Evolutionary conservation across 192 early-diverging fungal genomes (phyloP).

Genomic region (Endogone sp.): DNA sequence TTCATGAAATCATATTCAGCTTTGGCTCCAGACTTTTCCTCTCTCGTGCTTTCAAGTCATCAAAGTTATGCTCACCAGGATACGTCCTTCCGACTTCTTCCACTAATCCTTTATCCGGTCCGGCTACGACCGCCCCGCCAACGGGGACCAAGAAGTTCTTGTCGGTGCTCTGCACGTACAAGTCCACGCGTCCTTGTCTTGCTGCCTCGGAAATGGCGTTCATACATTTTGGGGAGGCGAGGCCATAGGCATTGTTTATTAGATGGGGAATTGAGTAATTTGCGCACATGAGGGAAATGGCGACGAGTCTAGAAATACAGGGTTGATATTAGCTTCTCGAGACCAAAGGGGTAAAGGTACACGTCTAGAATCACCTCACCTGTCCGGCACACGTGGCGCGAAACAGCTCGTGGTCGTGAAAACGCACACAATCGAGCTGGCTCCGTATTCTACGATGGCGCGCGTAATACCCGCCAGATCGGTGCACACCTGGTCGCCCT

Average conservation of each 20-base stretch:
- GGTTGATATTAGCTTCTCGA: background rate
- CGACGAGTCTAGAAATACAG: background rate
- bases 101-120: background rate
- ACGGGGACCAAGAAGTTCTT: conserved; percentile 5
- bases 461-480: background rate
- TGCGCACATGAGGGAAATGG: background rate
- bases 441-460: background rate
- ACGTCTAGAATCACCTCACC: too few relatives aligned
- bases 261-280: background rate
- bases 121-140: background rate
- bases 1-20: background rate
- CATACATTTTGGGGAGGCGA: background rate
- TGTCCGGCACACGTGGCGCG: background rate
- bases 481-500: background rate
- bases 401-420: conserved; percentile 1
- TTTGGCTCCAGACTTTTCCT: too few relatives aligned
- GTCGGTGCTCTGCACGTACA: background rate
- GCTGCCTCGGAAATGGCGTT: background rate
- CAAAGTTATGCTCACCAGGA: background rate
- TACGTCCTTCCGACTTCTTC: background rate
- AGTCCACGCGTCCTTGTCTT: background rate
- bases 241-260: conserved; percentile 1
- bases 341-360: background rate
- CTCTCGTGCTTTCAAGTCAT: background rate
- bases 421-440: background rate